A percentile compares a stretch with the other conserved stretches of the same genome.
Conservation (phyloP, 805 yeast species). For the Priceomyces melissophilus region DNA sequence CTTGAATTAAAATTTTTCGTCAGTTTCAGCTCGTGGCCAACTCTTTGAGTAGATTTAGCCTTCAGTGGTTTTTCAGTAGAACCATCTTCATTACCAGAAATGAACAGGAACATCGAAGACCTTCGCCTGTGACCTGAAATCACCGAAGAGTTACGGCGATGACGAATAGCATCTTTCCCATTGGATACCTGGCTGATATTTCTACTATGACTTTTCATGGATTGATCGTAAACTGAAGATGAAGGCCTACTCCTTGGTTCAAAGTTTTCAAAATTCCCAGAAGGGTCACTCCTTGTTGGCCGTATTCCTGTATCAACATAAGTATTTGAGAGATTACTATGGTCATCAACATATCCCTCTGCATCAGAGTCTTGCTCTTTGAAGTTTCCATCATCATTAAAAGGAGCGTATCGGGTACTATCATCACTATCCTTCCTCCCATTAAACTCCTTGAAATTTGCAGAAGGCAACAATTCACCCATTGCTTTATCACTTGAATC, state of each 20-base stretch:
- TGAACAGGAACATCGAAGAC: constrained; percentile 56
- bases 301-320: no score
- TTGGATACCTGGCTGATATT: constrained; percentile 35
- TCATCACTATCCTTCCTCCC: no score
- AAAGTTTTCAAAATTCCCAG: not conserved
- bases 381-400: no score
- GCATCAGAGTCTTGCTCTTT: no score
- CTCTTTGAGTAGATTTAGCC: constrained; percentile 2
- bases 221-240: constrained; percentile 50
- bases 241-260: constrained; percentile 36
- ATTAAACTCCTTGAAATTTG: constrained; percentile 8
- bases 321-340: no score
- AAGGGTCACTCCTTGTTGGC: no score
- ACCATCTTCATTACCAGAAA: constrained; percentile 30
- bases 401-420: no score
- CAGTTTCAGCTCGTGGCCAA: not conserved
- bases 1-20: constrained; percentile 14
- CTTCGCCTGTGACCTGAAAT: constrained; percentile 51
- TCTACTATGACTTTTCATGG: constrained; percentile 38
- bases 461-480: constrained; percentile 41
- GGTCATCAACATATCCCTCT: no score
- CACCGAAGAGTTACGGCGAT: constrained; percentile 26
- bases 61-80: constrained; percentile 2
- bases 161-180: constrained; percentile 1
- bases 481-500: constrained; percentile 6